A percentile compares a stretch with the other conserved stretches of the same genome.
phyloP scores from a whole-genome alignment of 371 early-diverging fungal genomes.

The Mortierella sp. region DNA sequence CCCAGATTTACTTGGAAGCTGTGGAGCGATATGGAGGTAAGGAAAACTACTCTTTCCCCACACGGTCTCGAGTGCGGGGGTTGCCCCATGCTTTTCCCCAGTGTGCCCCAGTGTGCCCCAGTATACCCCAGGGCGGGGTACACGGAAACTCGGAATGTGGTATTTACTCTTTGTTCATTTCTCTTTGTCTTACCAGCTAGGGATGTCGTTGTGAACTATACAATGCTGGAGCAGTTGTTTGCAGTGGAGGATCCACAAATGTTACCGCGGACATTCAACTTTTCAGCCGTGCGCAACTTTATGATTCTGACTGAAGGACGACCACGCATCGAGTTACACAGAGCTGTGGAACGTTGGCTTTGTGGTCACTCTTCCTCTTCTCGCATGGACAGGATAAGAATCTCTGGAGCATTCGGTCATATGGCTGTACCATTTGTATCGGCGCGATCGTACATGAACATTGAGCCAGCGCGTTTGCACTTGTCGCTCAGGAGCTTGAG shows the following conservation, averaged over 20 bases:
- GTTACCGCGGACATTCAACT: conserved; percentile 15
- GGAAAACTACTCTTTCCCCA: no score
- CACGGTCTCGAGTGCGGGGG: no score
- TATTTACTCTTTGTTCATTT: no score
- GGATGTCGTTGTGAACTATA: conserved; percentile 75
- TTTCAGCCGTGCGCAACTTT: conserved; percentile 67
- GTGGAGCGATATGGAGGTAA: conserved; percentile 29
- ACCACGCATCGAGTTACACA: conserved; percentile 66
- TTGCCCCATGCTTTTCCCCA: no score
- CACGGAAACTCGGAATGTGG: no score
- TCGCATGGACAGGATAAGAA: conserved; percentile 68
- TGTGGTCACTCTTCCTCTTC: background rate
- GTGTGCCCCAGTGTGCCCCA: no score
- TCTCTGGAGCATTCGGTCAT: conserved; percentile 80
- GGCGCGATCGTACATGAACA: conserved; percentile 81
- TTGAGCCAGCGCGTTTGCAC: conserved; percentile 71
- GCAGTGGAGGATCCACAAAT: conserved; percentile 38
- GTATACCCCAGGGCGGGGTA: no score
- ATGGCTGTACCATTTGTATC: conserved; percentile 80
- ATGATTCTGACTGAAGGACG: conserved; percentile 77
- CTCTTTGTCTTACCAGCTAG: conserved; percentile 60
- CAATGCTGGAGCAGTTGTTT: conserved; percentile 82
- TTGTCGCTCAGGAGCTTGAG: conserved; percentile 73
- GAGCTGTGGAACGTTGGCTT: conserved; percentile 39
- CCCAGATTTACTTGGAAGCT: conserved; percentile 36